These are phyloP conservation scores for Amyloporia xantha DNA, from an alignment of 768 basidiomycete species.

Conservation along the genomic window DNA sequence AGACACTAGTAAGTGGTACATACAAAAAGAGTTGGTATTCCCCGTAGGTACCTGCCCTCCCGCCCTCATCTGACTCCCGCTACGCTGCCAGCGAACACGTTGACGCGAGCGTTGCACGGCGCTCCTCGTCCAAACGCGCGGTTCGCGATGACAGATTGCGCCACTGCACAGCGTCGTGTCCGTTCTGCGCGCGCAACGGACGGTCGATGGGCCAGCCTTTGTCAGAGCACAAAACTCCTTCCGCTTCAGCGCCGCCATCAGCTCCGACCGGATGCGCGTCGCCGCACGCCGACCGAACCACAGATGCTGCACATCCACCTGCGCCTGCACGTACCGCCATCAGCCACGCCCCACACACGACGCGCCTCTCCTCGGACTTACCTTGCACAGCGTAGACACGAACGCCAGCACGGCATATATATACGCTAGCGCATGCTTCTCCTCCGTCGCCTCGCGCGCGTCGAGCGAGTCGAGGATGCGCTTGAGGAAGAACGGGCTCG, in stretches of 20 bases:
- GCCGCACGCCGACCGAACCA: conserved; percentile 77
- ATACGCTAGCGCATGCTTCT: conserved; percentile 56
- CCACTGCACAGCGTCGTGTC: too few species aligned
- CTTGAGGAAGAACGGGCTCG: conserved; percentile 83
- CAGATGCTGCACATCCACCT: conserved; percentile 68
- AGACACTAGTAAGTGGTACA: too few species aligned
- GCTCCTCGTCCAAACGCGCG: too few species aligned
- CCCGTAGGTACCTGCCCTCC: too few species aligned
- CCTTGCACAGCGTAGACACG: conserved; percentile 48
- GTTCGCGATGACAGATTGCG: too few species aligned
- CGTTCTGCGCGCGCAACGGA: too few species aligned
- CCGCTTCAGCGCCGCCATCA: conserved; percentile 85
- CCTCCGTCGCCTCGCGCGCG: conserved; percentile 29
- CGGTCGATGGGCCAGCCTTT: too few species aligned
- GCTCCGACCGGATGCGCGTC: conserved; percentile 66
- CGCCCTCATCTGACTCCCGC: too few species aligned
- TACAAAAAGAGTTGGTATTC: too few species aligned
- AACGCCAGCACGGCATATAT: conserved; percentile 77
- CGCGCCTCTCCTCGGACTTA: conserved; percentile 18
- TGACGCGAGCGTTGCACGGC: too few species aligned
- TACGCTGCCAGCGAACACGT: too few species aligned
- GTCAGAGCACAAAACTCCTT: too few species aligned
- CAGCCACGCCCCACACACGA: conserved; percentile 4
- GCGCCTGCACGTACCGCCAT: conserved; percentile 30
- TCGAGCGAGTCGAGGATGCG: conserved; percentile 56